Evolutionary conservation across 805 yeast species (phyloP).

Genomic region (Wickerhamomyces bisporus): DNA sequence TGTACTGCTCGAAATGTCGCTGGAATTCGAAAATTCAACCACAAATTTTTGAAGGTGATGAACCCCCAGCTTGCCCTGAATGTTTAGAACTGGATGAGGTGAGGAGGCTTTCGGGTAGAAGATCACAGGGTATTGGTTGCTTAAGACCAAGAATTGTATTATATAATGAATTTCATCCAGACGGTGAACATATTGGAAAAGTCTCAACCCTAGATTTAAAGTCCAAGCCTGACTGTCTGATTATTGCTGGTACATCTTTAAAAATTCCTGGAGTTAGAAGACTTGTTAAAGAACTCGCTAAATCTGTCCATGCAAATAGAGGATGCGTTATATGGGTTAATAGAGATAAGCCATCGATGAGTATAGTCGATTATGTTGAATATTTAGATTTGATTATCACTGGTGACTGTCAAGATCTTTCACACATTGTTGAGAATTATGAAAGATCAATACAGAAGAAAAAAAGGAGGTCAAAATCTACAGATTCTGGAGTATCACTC

Average conservation of each 20-base stretch:
- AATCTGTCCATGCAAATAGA: conserved; percentile 47
- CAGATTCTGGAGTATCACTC: not conserved
- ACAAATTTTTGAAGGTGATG: conserved; percentile 37
- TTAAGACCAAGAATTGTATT: conserved; percentile 62
- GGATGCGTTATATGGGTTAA: conserved; percentile 63
- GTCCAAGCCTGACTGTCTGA: conserved; percentile 66
- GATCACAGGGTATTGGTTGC: conserved; percentile 56
- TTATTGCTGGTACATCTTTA: conserved; percentile 81
- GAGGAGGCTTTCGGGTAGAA: conserved; percentile 56
- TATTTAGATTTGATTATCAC: conserved; percentile 52
- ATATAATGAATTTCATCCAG: conserved; percentile 78
- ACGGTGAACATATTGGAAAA: conserved; percentile 80
- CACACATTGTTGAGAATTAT: conserved; percentile 28
- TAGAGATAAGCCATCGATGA: conserved; percentile 47
- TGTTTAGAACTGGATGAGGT: conserved; percentile 56
- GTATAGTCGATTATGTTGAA: conserved; percentile 44
- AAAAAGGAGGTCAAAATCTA: not conserved
- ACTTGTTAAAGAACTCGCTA: conserved; percentile 55
- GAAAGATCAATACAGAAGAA: conserved; percentile 8
- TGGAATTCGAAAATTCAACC: conserved; percentile 51
- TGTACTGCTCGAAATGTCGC: conserved; percentile 75
- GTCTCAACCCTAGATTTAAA: conserved; percentile 63
- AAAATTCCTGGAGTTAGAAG: conserved; percentile 72
- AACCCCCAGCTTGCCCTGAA: conserved; percentile 58
- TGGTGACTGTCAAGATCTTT: conserved; percentile 62